These are phyloP conservation scores for Herpotrichia juniperi DNA, from an alignment of 2,329 filamentous ascomycete species.

Conservation along the genomic window DNA sequence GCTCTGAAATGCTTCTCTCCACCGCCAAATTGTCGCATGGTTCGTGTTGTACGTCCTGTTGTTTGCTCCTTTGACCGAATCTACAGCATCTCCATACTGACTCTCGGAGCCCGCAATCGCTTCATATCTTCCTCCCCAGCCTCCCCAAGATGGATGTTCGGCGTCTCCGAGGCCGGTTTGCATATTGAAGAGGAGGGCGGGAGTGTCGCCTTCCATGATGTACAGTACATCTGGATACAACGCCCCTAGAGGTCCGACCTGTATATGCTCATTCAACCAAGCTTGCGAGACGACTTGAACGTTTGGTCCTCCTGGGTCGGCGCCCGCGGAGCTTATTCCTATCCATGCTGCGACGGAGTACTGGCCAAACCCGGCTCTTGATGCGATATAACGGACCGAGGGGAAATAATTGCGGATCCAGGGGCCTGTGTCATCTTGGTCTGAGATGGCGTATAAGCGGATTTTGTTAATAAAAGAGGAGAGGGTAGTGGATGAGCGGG, in stretches of 20 bases:
- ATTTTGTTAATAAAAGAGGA: constrained; percentile 32
- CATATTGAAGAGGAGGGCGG: constrained; percentile 52
- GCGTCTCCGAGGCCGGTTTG: constrained; percentile 51
- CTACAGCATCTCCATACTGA: constrained; percentile 33
- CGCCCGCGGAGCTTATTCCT: constrained; percentile 56
- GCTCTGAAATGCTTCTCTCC: constrained; percentile 54
- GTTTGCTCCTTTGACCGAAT: constrained; percentile 31
- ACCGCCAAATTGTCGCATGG: constrained; percentile 56
- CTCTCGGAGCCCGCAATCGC: constrained; percentile 23
- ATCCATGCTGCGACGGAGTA: constrained; percentile 59
- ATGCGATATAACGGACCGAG: constrained; percentile 59
- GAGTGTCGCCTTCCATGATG: constrained; percentile 58
- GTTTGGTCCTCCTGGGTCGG: constrained; percentile 52
- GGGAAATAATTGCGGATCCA: constrained; percentile 60
- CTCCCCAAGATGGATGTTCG: constrained; percentile 52
- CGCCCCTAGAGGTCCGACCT: constrained; percentile 50
- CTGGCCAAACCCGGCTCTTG: constrained; percentile 58
- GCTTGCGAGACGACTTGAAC: constrained; percentile 50
- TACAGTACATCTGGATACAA: constrained; percentile 50
- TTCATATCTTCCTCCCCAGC: constrained; percentile 54
- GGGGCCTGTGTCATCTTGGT: constrained; percentile 61
- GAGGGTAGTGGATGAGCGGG: constrained; percentile 11
- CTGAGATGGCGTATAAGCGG: constrained; percentile 53
- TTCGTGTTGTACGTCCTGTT: constrained; percentile 38
- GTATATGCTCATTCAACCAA: constrained; percentile 59